Conservation (phyloP, 345 rosid species). For the Durio zibethinus region DNA sequence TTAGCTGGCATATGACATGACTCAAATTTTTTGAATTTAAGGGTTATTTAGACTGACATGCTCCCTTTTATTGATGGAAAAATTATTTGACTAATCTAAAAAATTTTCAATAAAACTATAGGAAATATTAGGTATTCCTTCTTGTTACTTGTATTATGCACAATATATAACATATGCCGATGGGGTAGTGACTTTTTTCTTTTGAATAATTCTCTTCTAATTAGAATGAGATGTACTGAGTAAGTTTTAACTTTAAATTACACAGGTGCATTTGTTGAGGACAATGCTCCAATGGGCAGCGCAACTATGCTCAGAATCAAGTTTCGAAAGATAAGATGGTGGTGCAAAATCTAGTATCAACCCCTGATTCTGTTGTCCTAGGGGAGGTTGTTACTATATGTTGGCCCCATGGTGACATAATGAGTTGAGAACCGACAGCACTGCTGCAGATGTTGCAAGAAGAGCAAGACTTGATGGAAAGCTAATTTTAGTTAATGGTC, state of each 20-base stretch:
- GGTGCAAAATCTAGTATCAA: background rate
- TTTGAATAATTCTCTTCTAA: background rate
- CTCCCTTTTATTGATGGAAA: background rate
- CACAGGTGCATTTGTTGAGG: constrained; percentile 58
- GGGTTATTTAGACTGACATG: background rate
- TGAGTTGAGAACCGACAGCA: constrained; percentile 65
- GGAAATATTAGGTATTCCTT: background rate
- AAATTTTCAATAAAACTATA: background rate
- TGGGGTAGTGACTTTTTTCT: background rate
- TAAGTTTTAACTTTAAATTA: background rate
- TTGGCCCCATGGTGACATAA: constrained; percentile 67
- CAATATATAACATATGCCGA: background rate
- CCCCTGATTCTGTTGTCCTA: constrained; percentile 25
- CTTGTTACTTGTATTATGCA: background rate
- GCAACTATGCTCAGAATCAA: constrained; percentile 48
- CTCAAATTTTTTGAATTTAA: background rate
- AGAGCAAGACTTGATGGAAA: constrained; percentile 60
- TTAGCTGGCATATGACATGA: background rate
- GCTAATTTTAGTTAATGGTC: constrained; percentile 59
- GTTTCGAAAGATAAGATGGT: constrained; percentile 28
- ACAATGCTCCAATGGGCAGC: constrained; percentile 78
- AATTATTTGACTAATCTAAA: background rate
- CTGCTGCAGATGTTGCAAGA: constrained; percentile 74
- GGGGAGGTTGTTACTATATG: constrained; percentile 65
- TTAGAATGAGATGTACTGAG: background rate